These are phyloP conservation scores for Vigna radiata DNA, from an alignment of 306 rosid species.

Conservation along the genomic window DNA sequence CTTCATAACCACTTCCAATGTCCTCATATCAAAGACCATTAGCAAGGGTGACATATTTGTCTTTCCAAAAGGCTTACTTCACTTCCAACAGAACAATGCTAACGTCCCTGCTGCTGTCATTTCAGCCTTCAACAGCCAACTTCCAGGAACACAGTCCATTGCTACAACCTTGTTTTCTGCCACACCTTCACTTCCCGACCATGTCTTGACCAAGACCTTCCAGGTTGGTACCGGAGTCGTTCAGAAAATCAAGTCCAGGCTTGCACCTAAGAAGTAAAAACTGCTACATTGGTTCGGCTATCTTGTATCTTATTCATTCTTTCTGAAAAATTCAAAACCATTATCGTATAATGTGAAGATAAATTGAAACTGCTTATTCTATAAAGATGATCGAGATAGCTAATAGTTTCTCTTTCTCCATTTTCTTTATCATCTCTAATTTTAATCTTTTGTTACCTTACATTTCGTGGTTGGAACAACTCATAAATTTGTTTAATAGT, in stretches of 20 bases:
- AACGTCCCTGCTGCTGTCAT: slow-evolving; percentile 63
- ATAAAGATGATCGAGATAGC: no score
- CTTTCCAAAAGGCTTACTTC: slow-evolving; percentile 80
- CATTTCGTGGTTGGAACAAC: slow-evolving; percentile 17
- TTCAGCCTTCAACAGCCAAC: slow-evolving; percentile 82
- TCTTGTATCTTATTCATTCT: not conserved
- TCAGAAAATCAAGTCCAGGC: slow-evolving; percentile 68
- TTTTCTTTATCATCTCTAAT: not conserved
- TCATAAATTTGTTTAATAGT: slow-evolving; percentile 33
- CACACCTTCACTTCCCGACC: slow-evolving; percentile 68
- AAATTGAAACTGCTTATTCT: no score
- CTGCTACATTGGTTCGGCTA: not conserved
- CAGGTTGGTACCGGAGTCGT: slow-evolving; percentile 66
- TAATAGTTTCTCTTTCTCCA: not conserved
- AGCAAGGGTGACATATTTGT: slow-evolving; percentile 76
- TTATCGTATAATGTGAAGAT: not conserved
- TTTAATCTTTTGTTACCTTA: not conserved
- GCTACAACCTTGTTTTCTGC: slow-evolving; percentile 69
- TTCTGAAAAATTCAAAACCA: not conserved
- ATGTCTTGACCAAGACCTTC: slow-evolving; percentile 76
- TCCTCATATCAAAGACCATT: slow-evolving; percentile 68
- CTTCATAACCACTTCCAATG: slow-evolving; percentile 74
- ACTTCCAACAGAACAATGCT: slow-evolving; percentile 85
- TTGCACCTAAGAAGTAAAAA: slow-evolving; percentile 64
- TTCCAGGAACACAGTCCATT: slow-evolving; percentile 79